Evolutionary conservation across 148 eudicot species (phyloP).

Genomic region (Pouteria glomerata): DNA sequence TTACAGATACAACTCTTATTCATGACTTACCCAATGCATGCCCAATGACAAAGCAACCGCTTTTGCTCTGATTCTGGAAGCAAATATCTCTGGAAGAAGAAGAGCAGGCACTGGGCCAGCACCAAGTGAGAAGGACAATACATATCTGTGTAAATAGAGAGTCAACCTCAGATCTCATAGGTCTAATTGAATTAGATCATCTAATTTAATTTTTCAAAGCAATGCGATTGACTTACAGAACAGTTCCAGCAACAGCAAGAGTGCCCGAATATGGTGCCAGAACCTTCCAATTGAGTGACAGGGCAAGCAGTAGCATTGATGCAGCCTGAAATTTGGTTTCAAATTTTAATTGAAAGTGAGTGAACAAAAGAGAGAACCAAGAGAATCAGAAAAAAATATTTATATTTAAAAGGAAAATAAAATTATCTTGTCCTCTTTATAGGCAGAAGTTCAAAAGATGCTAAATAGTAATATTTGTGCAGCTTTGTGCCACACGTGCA

Average conservation of each 20-base stretch:
- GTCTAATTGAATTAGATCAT: background rate
- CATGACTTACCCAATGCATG: constrained; percentile 89
- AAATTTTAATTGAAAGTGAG: background rate
- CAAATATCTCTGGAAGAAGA: constrained; percentile 91
- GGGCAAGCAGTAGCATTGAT: constrained; percentile 81
- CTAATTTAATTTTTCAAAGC: background rate
- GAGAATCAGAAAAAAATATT: background rate
- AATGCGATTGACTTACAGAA: constrained; percentile 52
- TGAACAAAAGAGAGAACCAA: background rate
- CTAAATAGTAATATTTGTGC: background rate
- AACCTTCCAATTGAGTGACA: constrained; percentile 68
- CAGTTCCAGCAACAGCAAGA: constrained; percentile 84
- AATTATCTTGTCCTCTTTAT: background rate
- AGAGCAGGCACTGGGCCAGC: constrained; percentile 99
- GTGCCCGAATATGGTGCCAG: constrained; percentile 87
- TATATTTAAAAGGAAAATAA: background rate
- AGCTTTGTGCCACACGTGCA: background rate
- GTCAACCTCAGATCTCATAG: background rate
- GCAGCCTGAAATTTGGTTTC: constrained; percentile 55
- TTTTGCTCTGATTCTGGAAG: constrained; percentile 97
- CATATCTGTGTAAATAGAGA: constrained; percentile 49
- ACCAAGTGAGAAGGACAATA: constrained; percentile 89
- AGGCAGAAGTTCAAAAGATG: background rate
- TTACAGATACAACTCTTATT: background rate
- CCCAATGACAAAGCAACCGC: constrained; percentile 95